Base-by-base conservation (phyloP, 2,329 filamentous ascomycete genomes). In the Metarhizium rileyi region DNA sequence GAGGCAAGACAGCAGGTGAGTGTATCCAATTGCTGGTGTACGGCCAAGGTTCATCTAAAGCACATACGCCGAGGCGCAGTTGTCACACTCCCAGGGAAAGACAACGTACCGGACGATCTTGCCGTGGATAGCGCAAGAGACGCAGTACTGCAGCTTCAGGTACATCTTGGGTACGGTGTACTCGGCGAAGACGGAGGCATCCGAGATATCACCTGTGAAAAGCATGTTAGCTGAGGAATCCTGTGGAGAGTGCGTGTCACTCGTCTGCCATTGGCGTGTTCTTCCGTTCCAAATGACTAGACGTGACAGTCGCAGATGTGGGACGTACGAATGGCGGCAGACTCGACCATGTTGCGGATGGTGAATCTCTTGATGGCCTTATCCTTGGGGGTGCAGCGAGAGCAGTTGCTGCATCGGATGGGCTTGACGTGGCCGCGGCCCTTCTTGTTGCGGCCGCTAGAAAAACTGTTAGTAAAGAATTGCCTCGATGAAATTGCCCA, bases 301-400 rank as follows among this genome's bases (percentile, higher is more conserved):
- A 33, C 10, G 12, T 14, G 16, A 35, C 5, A 22, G n/a, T 9
- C 4, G 12, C 16, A 25, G 14, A 22, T 42, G 23, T 18, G 5
- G 16, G 38, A 88, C 90, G 69, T 90, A 97, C 94, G 93, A 74
- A 98, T 97, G 70, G 93, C 93, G 70, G 94, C 93, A 69, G 90
- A 96, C 80, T 98, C 93, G 63, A 98, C 93, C 93, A 98, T 98
- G 87, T 98, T 97, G 75, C 93, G 87, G 83, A 98, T 82, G 78
- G 93, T 98, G 83, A 98, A 98, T 78, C 93, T 84, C 90, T 98
- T 98, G 84, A 98, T 97, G 64, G 94, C 93, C 89, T 98, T 98
- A 71, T 98, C 93, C 86, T 98, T 98, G 74, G 90, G 90, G 55
- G 87, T 94, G 81, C 86, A 90, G 77, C 86, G 81, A 70, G 78